Evolutionary conservation across 805 yeast genomes (phyloP), one percentile per base, ranked within the genome.

Genomic region (Vanderwaltozyma yarrowii): DNA sequence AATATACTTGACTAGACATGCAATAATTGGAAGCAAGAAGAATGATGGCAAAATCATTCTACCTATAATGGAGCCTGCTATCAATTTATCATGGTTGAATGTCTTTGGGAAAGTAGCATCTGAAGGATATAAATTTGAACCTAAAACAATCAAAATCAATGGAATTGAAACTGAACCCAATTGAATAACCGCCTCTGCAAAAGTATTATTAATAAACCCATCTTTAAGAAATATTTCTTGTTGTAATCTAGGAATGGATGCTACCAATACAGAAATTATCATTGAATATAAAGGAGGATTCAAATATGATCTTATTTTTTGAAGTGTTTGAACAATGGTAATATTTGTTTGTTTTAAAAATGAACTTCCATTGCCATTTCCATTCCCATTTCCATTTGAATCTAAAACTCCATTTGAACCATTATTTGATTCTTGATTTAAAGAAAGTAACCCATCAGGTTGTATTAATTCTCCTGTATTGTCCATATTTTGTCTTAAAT

Each of bases 281-380:
- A 82, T 82, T 8, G 94, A 78, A 61, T 78, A 82, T 39, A 82
- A 62, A 13, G 92, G 94, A n/a, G 94, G 92, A 52, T 82, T 82
- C 83, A 82, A 78, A 42, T 69, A 38, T 7, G 28, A 15, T 13
- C 5, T 19, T 3, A 38, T 16, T 7, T 15, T 25, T 6, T 11
- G 7, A 14, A 38, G 12, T 7, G 21, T 4, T 16, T 20, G n/a
- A n/a, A n/a, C n/a, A n/a, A n/a, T n/a, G n/a, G n/a, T n/a, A n/a
- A n/a, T n/a, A n/a, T n/a, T n/a, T n/a, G n/a, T n/a, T n/a, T n/a
- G n/a, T n/a, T n/a, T n/a, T n/a, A n/a, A n/a, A n/a, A n/a, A n/a
- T n/a, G n/a, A n/a, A n/a, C n/a, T n/a, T n/a, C n/a, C n/a, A n/a
- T n/a, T n/a, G n/a, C n/a, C n/a, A n/a, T n/a, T n/a, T n/a, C n/a